These are phyloP conservation scores for Mycena olivaceomarginata DNA, from an alignment of 768 basidiomycete species.

Conservation along the genomic window DNA sequence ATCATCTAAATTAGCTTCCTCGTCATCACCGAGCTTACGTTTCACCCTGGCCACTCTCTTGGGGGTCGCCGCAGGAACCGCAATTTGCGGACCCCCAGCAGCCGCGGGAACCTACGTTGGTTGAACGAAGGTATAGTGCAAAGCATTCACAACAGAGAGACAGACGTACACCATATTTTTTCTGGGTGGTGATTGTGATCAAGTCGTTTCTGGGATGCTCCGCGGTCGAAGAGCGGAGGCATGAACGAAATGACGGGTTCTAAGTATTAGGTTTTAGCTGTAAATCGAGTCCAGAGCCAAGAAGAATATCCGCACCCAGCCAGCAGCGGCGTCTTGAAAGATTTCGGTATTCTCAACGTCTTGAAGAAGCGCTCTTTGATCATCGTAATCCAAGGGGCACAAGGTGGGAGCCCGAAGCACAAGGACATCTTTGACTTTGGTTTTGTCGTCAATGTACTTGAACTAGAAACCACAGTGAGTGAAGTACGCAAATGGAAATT, in stretches of 20 bases:
- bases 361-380: neutral
- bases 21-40: neutral
- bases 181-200: neutral
- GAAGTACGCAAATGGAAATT: too few relatives aligned
- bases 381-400: neutral
- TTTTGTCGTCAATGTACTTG: slow-evolving; percentile 19
- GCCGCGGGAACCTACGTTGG: too few relatives aligned
- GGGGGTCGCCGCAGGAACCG: neutral
- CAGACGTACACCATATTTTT: slow-evolving; percentile 2
- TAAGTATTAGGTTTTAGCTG: neutral
- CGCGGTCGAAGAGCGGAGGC: neutral
- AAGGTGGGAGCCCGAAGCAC: neutral
- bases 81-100: too few relatives aligned
- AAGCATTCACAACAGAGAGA: neutral
- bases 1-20: too few relatives aligned
- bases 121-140: neutral
- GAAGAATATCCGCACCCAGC: neutral
- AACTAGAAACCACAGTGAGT: neutral
- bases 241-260: neutral
- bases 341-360: slow-evolving; percentile 2
- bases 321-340: neutral
- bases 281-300: too few relatives aligned
- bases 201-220: neutral
- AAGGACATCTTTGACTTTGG: slow-evolving; percentile 18
- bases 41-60: neutral